Percentiles rank a stretch among this genome's conserved stretches.
These are phyloP conservation scores for Pseudocercospora fuligena DNA, from an alignment of 2,329 filamentous ascomycete species.

Conservation along the genomic window DNA sequence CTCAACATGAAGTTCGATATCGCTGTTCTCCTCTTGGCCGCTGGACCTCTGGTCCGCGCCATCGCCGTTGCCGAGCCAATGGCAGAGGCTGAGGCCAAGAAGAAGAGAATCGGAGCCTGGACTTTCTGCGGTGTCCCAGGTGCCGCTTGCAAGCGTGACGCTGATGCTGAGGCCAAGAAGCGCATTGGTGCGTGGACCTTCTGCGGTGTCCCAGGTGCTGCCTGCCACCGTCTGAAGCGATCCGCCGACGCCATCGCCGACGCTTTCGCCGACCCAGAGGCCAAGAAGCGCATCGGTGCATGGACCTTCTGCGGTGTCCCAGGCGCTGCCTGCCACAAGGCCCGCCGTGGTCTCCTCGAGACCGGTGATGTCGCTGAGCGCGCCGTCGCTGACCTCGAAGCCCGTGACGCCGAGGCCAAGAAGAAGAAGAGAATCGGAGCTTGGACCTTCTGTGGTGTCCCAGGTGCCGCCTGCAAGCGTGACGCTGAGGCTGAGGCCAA, in stretches of 20 bases:
- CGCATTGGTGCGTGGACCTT: conserved; percentile 6
- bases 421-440: conserved; percentile 33
- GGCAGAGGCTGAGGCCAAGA: conserved; percentile 32
- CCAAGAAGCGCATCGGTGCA: not conserved
- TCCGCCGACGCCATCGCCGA: conserved; percentile 47
- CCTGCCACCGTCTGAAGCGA: conserved; percentile 44
- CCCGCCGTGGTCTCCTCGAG: conserved; percentile 51
- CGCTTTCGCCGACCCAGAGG: conserved; percentile 35
- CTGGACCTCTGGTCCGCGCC: conserved; percentile 27
- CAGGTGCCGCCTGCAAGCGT: conserved; percentile 35
- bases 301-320: conserved; percentile 44
- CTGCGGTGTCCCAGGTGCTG: conserved; percentile 29
- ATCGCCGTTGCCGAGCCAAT: conserved; percentile 27
- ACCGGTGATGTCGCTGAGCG: conserved; percentile 32
- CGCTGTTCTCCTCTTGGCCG: conserved; percentile 29
- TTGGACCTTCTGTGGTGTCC: conserved; percentile 43
- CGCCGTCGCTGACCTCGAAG: conserved; percentile 25
- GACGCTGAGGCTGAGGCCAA: conserved; percentile 31
- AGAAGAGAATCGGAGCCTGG: not conserved
- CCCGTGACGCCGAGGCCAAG: conserved; percentile 28
- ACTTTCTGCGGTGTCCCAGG: conserved; percentile 47
- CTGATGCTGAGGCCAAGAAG: conserved; percentile 22
- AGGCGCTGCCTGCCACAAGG: conserved; percentile 51
- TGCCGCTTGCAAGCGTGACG: conserved; percentile 15
- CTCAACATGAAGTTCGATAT: conserved; percentile 34